These are phyloP conservation scores for Umbilicus rupestris DNA, from an alignment of 164 flowering plant species.

Conservation along the genomic window DNA sequence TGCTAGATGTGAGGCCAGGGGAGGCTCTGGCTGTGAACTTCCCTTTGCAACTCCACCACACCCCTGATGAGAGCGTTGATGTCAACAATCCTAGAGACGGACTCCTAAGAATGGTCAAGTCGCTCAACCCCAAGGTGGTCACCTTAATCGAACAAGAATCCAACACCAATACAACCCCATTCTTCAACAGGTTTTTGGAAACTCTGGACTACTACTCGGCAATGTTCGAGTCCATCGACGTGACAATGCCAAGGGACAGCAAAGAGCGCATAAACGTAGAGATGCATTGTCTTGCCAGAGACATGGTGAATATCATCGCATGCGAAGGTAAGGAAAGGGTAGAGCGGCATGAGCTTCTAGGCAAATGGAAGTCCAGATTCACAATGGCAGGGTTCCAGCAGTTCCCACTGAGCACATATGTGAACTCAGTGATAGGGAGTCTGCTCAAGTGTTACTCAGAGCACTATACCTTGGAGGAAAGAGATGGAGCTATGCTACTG, in stretches of 20 bases:
- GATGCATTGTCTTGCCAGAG: conserved; percentile 70
- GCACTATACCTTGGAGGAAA: conserved; percentile 57
- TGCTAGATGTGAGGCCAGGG: conserved; percentile 57
- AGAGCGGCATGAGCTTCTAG: conserved; percentile 71
- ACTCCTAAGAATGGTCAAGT: conserved; percentile 58
- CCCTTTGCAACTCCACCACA: conserved; percentile 67
- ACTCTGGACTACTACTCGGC: conserved; percentile 58
- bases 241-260: conserved; percentile 36
- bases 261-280: conserved; percentile 60
- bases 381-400: conserved; percentile 70
- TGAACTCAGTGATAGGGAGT: conserved; percentile 41
- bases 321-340: conserved; percentile 71
- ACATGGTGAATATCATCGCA: conserved; percentile 67
- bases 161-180: conserved; percentile 71
- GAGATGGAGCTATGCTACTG: conserved; percentile 56
- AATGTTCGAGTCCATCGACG: conserved; percentile 75
- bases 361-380: conserved; percentile 72
- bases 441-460: conserved; percentile 46
- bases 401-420: conserved; percentile 52
- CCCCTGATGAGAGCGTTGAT: conserved; percentile 72
- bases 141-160: conserved; percentile 78
- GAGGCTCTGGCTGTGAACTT: conserved; percentile 79
- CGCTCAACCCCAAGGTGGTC: conserved; percentile 54
- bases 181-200: conserved; percentile 48
- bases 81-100: conserved; percentile 61